A percentile compares a stretch with the other conserved stretches of the same genome.
phyloP scores from a whole-genome alignment of 2,329 filamentous ascomycete genomes.

The Canariomyces notabilis region DNA sequence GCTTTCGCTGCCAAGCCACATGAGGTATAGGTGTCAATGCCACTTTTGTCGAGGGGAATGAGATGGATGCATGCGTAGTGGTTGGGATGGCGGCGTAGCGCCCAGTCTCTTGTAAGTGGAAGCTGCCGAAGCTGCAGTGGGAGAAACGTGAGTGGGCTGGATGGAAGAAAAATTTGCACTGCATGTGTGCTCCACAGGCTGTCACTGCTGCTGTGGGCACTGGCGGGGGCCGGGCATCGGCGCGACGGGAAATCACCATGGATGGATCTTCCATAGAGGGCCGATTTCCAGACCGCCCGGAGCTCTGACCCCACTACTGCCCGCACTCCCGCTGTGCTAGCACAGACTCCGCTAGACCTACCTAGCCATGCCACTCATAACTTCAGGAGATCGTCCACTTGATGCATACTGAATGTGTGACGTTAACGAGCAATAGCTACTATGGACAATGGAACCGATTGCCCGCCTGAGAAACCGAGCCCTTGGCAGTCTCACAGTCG shows the following conservation, averaged over 20 bases:
- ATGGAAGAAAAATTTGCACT: conserved; percentile 20
- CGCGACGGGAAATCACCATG: background rate
- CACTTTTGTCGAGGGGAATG: background rate
- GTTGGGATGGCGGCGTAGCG: no score
- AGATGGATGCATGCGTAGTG: no score
- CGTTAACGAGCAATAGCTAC: conserved; percentile 11
- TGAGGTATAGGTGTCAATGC: conserved; percentile 7
- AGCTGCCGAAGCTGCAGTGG: conserved; percentile 7
- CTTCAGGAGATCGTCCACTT: conserved; percentile 2
- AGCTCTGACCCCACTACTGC: conserved; percentile 1
- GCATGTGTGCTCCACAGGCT: no score
- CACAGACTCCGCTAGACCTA: background rate
- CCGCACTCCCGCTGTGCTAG: background rate
- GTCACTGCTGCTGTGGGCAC: no score
- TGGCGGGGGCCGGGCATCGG: background rate
- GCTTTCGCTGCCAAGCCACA: conserved; percentile 6
- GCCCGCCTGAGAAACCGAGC: conserved; percentile 8
- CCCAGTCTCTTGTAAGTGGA: no score
- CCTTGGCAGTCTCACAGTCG: conserved; percentile 18
- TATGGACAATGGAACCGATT: conserved; percentile 1
- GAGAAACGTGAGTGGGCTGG: conserved; percentile 10
- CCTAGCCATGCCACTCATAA: background rate
- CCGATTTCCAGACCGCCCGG: conserved; percentile 10
- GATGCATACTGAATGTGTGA: conserved; percentile 1
- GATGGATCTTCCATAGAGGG: no score